Evolutionary conservation across 345 rosid genomes (phyloP).

Genomic region (Aquilaria yunnanensis): DNA sequence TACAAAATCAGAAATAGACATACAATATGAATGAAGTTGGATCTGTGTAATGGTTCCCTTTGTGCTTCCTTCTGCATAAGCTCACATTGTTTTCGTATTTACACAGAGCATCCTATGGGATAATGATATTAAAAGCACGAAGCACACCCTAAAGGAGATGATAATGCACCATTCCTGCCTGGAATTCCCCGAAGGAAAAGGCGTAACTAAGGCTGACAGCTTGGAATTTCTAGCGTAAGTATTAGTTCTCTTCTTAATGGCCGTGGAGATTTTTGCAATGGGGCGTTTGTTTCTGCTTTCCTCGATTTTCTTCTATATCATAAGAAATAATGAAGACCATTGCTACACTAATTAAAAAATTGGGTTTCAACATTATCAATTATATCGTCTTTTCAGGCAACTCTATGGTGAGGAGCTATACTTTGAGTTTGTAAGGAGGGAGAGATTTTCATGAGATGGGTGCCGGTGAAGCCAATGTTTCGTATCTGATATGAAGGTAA

Average conservation of each 20-base stretch:
- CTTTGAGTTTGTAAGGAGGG: constrained; percentile 27
- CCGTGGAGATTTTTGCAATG: neutral
- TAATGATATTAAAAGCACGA: constrained; percentile 79
- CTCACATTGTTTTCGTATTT: constrained; percentile 14
- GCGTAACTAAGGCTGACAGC: constrained; percentile 65
- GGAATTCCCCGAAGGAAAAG: constrained; percentile 73
- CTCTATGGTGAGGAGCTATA: constrained; percentile 60
- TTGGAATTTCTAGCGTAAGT: constrained; percentile 81
- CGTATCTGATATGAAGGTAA: no score
- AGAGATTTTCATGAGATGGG: constrained; percentile 17
- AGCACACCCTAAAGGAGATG: constrained; percentile 78
- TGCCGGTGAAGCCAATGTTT: neutral
- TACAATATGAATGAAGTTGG: no score
- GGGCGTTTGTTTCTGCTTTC: neutral
- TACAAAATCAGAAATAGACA: no score
- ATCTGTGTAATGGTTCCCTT: no score
- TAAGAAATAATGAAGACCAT: neutral
- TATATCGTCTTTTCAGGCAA: constrained; percentile 34
- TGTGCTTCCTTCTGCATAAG: neutral
- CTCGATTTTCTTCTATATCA: neutral
- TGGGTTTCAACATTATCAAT: neutral
- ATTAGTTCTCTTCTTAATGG: neutral
- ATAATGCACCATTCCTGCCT: constrained; percentile 78
- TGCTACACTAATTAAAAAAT: constrained; percentile 3
- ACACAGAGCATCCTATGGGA: constrained; percentile 90